Evolutionary conservation across 306 rosid species (phyloP).

Genomic region (Inga leiocalycina): DNA sequence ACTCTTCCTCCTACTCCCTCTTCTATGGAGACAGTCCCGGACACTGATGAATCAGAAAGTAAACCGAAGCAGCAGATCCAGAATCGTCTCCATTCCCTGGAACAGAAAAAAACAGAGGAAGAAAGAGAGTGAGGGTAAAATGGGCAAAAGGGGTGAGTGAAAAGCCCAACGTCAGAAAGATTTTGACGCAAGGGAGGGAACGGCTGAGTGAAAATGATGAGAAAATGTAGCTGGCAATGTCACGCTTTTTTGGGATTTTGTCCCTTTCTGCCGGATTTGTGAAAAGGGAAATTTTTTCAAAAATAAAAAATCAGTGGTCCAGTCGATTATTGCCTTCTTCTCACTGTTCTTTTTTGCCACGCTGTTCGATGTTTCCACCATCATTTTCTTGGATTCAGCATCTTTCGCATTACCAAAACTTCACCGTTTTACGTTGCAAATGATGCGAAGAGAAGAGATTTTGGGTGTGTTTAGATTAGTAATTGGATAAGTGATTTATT

Average conservation of each 20-base stretch:
- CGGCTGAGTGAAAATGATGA: constrained; percentile 20
- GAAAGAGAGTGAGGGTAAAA: not conserved
- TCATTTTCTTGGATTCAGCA: not conserved
- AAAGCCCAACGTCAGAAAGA: constrained; percentile 30
- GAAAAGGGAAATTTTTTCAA: not conserved
- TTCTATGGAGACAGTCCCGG: not conserved
- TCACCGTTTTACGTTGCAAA: too few species aligned
- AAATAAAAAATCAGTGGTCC: not conserved
- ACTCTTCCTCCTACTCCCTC: not conserved
- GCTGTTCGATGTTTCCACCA: not conserved
- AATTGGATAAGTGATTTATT: too few species aligned
- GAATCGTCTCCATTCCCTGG: constrained; percentile 33
- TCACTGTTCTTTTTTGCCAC: not conserved
- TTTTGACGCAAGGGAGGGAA: constrained; percentile 19
- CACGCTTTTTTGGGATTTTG: constrained; percentile 57
- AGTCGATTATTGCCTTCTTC: not conserved
- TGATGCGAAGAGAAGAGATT: too few species aligned
- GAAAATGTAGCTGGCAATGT: constrained; percentile 44
- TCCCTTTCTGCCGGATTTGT: constrained; percentile 47
- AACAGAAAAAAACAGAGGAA: constrained; percentile 17
- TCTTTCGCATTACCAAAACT: too few species aligned
- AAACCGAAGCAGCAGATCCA: constrained; percentile 24
- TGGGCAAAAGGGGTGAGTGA: constrained; percentile 32
- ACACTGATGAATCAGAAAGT: constrained; percentile 23
- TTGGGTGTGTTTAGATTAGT: too few species aligned